These are phyloP conservation scores for Rhododendron henanense DNA, from an alignment of 148 eudicot genomes.

Conservation along the genomic window DNA sequence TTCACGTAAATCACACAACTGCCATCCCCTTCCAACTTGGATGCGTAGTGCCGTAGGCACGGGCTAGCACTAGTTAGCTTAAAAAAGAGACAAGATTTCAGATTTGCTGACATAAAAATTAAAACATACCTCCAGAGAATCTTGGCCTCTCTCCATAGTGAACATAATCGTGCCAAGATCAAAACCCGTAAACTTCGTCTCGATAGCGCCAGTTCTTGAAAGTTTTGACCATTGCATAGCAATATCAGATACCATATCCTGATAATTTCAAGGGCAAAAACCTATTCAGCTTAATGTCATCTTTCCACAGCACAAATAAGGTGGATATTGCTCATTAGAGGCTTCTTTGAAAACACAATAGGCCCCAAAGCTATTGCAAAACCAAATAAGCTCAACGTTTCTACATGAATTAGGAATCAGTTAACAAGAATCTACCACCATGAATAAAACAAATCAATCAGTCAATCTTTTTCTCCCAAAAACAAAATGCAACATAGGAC, in stretches of 20 bases:
- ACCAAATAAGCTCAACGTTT: neutral
- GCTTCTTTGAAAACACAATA: neutral
- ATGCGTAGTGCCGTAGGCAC: no score
- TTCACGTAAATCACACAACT: no score
- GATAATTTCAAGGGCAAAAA: constrained; percentile 14
- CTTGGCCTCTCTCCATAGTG: constrained; percentile 76
- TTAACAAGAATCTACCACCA: neutral
- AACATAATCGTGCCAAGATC: constrained; percentile 84
- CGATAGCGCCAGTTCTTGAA: constrained; percentile 71
- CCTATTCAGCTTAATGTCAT: neutral
- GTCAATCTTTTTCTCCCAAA: neutral
- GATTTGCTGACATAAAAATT: neutral
- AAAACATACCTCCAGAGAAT: constrained; percentile 62
- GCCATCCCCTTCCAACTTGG: no score
- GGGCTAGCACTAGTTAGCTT: no score
- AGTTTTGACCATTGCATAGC: constrained; percentile 83
- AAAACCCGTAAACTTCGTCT: constrained; percentile 66
- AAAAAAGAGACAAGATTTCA: neutral
- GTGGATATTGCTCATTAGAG: neutral
- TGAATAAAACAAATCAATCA: neutral
- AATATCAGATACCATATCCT: constrained; percentile 66
- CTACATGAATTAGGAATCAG: neutral
- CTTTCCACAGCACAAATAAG: neutral
- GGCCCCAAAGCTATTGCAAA: neutral
- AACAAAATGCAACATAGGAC: neutral